A percentile compares a stretch with the other conserved stretches of the same genome.
Conservation (phyloP, 1,284 basidiomycete genomes). For the Rhodotorula sp. region DNA sequence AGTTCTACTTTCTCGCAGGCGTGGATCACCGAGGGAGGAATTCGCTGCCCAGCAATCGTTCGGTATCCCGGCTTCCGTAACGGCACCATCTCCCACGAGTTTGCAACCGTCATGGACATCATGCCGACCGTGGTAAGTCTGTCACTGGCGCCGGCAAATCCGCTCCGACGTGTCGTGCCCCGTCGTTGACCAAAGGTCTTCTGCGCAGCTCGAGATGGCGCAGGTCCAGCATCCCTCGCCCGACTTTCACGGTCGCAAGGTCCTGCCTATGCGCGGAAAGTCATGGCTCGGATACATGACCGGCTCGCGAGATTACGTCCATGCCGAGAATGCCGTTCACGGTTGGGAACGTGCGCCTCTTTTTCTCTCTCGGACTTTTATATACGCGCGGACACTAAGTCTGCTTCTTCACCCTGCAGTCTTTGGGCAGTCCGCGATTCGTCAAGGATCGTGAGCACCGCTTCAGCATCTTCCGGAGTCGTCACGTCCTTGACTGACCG, state of each 20-base stretch:
- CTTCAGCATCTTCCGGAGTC: background rate
- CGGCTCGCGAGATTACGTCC: background rate
- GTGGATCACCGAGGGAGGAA: constrained; percentile 7
- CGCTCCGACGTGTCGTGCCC: background rate
- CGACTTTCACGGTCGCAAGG: constrained; percentile 2
- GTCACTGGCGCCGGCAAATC: too few species aligned
- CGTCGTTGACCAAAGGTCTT: background rate
- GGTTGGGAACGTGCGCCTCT: constrained; percentile 2
- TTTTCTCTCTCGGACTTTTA: background rate
- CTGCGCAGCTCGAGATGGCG: constrained; percentile 2
- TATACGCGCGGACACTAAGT: background rate
- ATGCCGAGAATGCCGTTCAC: constrained; percentile 7
- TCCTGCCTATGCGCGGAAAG: background rate
- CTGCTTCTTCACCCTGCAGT: background rate
- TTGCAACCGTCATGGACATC: constrained; percentile 7
- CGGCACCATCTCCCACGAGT: constrained; percentile 1
- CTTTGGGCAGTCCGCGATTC: constrained; percentile 2
- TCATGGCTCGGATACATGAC: constrained; percentile 1
- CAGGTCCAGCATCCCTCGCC: background rate
- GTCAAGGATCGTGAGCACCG: constrained; percentile 2
- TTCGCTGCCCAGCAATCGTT: constrained; percentile 3
- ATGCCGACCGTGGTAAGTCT: constrained; percentile 1
- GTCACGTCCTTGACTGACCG: background rate
- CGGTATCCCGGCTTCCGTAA: constrained; percentile 5
- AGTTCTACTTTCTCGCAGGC: background rate